phyloP scores from a whole-genome alignment of 1,284 basidiomycete species.

The Irpex rosettiformis region DNA sequence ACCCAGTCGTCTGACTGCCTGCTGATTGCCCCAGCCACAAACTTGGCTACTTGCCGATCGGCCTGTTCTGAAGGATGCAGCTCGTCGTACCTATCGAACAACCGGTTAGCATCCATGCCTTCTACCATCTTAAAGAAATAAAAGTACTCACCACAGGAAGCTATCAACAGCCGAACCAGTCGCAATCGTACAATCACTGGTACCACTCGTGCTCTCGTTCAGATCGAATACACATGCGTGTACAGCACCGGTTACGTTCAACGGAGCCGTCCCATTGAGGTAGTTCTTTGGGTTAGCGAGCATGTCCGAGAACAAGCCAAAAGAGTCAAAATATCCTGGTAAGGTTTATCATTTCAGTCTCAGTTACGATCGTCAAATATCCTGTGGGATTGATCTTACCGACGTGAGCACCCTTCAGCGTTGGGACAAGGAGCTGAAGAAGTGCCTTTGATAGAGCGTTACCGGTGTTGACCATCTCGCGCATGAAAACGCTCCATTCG shows the following conservation, averaged over 20 bases:
- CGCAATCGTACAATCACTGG: conserved; percentile 36
- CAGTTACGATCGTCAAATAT: neutral
- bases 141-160: conserved; percentile 46
- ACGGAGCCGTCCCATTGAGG: conserved; percentile 55
- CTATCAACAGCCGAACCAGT: conserved; percentile 46
- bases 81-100: conserved; percentile 17
- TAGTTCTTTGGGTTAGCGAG: conserved; percentile 42
- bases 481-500: conserved; percentile 32
- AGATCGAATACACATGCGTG: conserved; percentile 41
- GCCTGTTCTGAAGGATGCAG: conserved; percentile 19
- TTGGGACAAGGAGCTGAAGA: conserved; percentile 24
- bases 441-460: conserved; percentile 29
- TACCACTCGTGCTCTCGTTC: conserved; percentile 30
- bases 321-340: conserved; percentile 51
- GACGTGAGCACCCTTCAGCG: conserved; percentile 28
- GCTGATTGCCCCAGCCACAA: conserved; percentile 14
- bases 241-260: conserved; percentile 50
- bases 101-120: neutral
- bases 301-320: conserved; percentile 53
- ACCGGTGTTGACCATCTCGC: conserved; percentile 26
- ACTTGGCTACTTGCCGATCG: conserved; percentile 16
- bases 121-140: neutral
- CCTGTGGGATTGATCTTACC: conserved; percentile 20
- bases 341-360: neutral
- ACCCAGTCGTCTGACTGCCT: conserved; percentile 5